A percentile compares a stretch with the other conserved stretches of the same genome.
Evolutionary conservation across 192 early-diverging fungal species (phyloP).

Genomic region (Rhizophagus clarus): DNA sequence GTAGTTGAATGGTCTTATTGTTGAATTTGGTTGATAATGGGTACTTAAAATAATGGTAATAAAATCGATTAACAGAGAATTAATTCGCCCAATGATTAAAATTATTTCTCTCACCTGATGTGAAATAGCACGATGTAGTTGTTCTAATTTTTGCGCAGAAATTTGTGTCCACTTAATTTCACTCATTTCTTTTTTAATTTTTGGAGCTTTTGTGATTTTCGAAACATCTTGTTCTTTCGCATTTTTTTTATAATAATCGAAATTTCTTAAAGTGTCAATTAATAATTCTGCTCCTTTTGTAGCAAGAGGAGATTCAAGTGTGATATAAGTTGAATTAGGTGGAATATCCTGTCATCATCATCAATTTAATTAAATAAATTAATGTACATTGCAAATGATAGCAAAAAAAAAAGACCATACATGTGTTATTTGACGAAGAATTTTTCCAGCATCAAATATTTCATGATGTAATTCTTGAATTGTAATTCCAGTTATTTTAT

Average conservation of each 20-base stretch:
- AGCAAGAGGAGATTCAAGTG: slow-evolving; percentile 49
- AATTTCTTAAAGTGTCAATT: slow-evolving; percentile 60
- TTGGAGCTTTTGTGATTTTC: slow-evolving; percentile 67
- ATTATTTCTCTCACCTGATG: slow-evolving; percentile 54
- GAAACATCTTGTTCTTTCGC: slow-evolving; percentile 65
- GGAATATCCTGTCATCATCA: slow-evolving; percentile 35
- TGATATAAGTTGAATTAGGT: slow-evolving; percentile 37
- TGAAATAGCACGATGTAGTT: slow-evolving; percentile 73
- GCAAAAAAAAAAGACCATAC: slow-evolving; percentile 47
- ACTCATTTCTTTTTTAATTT: slow-evolving; percentile 63
- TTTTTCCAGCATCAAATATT: slow-evolving; percentile 83
- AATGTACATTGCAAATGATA: neutral
- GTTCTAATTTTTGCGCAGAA: slow-evolving; percentile 62
- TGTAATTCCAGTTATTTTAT: slow-evolving; percentile 74
- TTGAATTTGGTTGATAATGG: slow-evolving; percentile 55
- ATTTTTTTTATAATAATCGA: slow-evolving; percentile 57
- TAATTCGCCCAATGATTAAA: neutral
- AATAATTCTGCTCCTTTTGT: slow-evolving; percentile 61
- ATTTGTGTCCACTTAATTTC: slow-evolving; percentile 62
- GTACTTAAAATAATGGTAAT: slow-evolving; percentile 42
- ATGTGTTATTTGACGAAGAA: slow-evolving; percentile 68
- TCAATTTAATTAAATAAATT: no score
- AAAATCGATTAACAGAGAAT: slow-evolving; percentile 21
- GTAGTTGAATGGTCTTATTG: slow-evolving; percentile 48
- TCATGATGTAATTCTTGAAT: slow-evolving; percentile 82